These are phyloP conservation scores for Prunus kanzakura DNA, from an alignment of 306 rosid species.

Conservation along the genomic window DNA sequence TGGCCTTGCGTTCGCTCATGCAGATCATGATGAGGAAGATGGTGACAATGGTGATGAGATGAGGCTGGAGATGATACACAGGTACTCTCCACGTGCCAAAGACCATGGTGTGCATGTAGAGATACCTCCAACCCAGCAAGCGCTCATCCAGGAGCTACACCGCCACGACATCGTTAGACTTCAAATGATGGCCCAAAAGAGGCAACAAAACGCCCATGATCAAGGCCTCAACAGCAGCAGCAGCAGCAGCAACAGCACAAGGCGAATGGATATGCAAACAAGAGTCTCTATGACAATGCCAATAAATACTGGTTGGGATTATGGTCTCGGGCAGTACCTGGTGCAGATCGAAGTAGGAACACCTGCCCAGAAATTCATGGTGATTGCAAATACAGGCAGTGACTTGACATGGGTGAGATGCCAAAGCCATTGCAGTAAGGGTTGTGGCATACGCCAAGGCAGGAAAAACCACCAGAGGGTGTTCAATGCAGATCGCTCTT, in stretches of 20 bases:
- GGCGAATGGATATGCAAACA: conserved; percentile 19
- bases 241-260: not conserved
- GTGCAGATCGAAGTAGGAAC: conserved; percentile 59
- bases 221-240: not conserved
- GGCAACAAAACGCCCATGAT: not conserved
- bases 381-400: conserved; percentile 72
- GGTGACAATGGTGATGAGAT: not conserved
- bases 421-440: conserved; percentile 13
- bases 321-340: conserved; percentile 56
- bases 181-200: conserved; percentile 17
- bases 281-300: conserved; percentile 31
- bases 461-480: conserved; percentile 8
- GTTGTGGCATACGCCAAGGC: not conserved
- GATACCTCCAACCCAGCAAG: conserved; percentile 6
- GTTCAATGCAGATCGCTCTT: conserved; percentile 48
- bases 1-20: conserved; percentile 8
- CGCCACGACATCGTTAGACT: conserved; percentile 33
- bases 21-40: not conserved
- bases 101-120: not conserved
- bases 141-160: conserved; percentile 31
- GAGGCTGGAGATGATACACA: conserved; percentile 52
- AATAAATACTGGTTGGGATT: conserved; percentile 50
- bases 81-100: conserved; percentile 27
- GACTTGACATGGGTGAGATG: conserved; percentile 79
- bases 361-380: conserved; percentile 51